Evolutionary conservation across 495 filamentous ascomycete genomes (phyloP), one percentile per base, ranked within the genome.

Genomic region (Annulohypoxylon nitens): DNA sequence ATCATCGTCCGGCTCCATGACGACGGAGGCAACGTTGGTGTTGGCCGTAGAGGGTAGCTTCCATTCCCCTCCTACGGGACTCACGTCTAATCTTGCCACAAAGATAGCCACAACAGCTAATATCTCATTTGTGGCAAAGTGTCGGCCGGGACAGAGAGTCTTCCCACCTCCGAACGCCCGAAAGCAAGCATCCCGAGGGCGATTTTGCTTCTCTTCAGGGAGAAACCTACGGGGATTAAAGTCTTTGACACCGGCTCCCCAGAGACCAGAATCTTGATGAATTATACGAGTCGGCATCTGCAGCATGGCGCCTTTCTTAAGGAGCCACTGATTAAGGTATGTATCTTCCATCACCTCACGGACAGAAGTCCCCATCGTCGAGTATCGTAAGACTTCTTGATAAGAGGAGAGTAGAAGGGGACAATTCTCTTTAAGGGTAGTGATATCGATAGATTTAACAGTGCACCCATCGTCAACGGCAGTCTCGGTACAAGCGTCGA

Each of bases 1-100:
- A 67, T 81, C 78, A 11, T 50, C 20, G 65, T 81, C 76, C 0
- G 79, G 79, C 25, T 72, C 67, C 74, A 77, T 73, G 9, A 82
- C 47, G 26, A 67, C 68, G 0, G 70, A 60, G 9, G 75, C 74
- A 36, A 76, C 64, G 34, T 73, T 75, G 1, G 70, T 76, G 48
- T 76, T 77, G 34, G 14, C 64, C 0, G 70, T 72, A 9, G 69
- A 75, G 14, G 78, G 78, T 23, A 75, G 23, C 37, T 67, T 66
- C 78, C 75, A 79, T 1, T 64, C 53, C 0, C 45, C 57, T 0
- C 30, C 41, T 9, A 34, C 41, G 9, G 71, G 71, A 41, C 54
- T 53, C 69, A 78, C 75, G n/a, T 78, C 75, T 1, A 77, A 55
- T 62, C 75, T 63, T 9, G 64, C 53, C 1, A 77, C 43, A n/a